Base-by-base conservation (phyloP, 352 stramenopile species). In the Phytophthora boehmeriae region DNA sequence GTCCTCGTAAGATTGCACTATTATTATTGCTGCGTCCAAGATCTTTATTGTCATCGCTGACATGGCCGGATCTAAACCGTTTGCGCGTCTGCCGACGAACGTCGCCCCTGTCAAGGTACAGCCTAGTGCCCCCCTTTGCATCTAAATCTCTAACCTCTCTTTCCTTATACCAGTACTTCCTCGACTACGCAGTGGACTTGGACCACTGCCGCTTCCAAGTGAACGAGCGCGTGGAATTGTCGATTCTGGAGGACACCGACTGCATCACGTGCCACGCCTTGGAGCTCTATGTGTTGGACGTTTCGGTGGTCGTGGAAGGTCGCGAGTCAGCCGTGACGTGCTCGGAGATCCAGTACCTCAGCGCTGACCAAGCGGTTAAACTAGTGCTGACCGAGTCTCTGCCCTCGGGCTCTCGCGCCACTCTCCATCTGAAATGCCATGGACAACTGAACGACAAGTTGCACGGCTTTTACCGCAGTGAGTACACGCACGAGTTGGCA, bases 381-480 rank as follows among this genome's bases (percentile, higher is more conserved):
- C 58, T 93, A 32, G 38, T 69, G 13, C 81, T 93, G 20, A 63
- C 66, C 1, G 69, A 86, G 51, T 39, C 63, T 23, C 66, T 93
- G 8, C 64, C 79, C 1, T 77, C 66, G 0, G 67, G 66, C 22
- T 34, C 36, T 0, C 30, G 42, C 38, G 81, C 75, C 2, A 49
- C 73, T 50, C 58, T 92, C 17, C 47, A 46, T 47, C 70, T 95
- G 17, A 66, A 63, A 45, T 91, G 70, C 64, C 81, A 89, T 45
- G 84, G 87, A 4, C 72, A 79, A 30, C 70, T 95, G 34, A 95
- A 96, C 75, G 95, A 98, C 76, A 83, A 98, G 81, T 96, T 99
- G 76, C 87, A 93, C 38, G 96, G 97, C 42, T 99, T 99, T 68
- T 99, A 99, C 84, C 85, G 95, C 53, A 97, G 76, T 34, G 84